Evolutionary conservation across 2,329 filamentous ascomycete genomes (phyloP), one percentile per base, ranked within the genome.

Genomic region (Cytospora chrysosperma): DNA sequence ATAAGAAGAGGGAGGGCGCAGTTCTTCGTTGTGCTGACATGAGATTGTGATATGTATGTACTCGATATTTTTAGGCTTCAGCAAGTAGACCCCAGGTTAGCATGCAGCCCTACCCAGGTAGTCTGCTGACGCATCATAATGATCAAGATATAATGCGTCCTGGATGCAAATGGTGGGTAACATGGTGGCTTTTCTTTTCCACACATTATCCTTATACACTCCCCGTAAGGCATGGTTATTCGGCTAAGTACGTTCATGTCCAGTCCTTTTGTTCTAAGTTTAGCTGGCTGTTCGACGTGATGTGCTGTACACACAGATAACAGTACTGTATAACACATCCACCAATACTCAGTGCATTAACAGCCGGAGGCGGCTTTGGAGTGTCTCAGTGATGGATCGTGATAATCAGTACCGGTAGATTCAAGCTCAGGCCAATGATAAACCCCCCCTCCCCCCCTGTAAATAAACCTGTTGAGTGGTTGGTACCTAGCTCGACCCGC

Each of bases 1-100:
- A 19, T 4, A 19, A 17, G 15, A 7, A 6, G 17, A 19, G 55
- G 7, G 6, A 24, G 49, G 49, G 32, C n/a, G n/a, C n/a, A n/a
- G n/a, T n/a, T n/a, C n/a, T 40, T 30, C 4, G 56, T 4, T 17
- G 8, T 27, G 56, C 27, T 50, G 40, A 58, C 37, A 59, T 59
- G 28, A 59, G 56, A 59, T 51, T 17, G 19, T 19, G 17, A 32
- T 17, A 58, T 51, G 56, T 21, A 15, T 21, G 24, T 28, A 26
- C 15, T 13, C 34, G 56, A 21, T 60, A 60, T 60, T 60, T 60
- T 54, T 60, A 30, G 28, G 32, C 6, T 52, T n/a, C n/a, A n/a
- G n/a, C n/a, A n/a, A n/a, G n/a, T n/a, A n/a, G n/a, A n/a, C n/a
- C n/a, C n/a, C n/a, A n/a, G n/a, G n/a, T n/a, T n/a, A n/a, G 32